These are phyloP conservation scores for Fusarium sp. DNA, from an alignment of 2,329 filamentous ascomycete species.

Conservation along the genomic window DNA sequence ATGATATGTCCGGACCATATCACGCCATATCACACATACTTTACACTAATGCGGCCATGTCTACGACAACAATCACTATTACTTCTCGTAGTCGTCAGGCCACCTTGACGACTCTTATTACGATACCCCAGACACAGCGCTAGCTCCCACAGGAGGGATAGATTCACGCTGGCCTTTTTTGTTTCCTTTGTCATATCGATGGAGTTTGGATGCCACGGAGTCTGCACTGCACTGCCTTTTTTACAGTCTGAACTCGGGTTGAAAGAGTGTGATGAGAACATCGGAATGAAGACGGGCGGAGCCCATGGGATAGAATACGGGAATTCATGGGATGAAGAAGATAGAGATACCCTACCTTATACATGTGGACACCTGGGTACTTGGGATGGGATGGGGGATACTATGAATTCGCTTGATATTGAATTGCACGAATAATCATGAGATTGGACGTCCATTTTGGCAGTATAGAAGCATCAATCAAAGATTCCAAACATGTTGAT, in stretches of 20 bases:
- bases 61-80: slow-evolving; percentile 30
- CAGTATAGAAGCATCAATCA: not conserved
- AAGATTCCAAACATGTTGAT: not conserved
- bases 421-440: slow-evolving; percentile 9
- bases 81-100: slow-evolving; percentile 17
- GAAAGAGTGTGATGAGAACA: slow-evolving; percentile 22
- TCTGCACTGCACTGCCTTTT: slow-evolving; percentile 14
- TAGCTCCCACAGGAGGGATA: slow-evolving; percentile 24
- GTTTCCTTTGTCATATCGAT: slow-evolving; percentile 26
- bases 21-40: slow-evolving; percentile 13
- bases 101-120: slow-evolving; percentile 32
- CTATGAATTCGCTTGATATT: slow-evolving; percentile 8
- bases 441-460: not conserved
- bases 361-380: slow-evolving; percentile 27
- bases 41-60: slow-evolving; percentile 44
- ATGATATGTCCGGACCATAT: slow-evolving; percentile 45
- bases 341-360: slow-evolving; percentile 36
- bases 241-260: slow-evolving; percentile 9
- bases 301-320: slow-evolving; percentile 26
- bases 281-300: slow-evolving; percentile 24
- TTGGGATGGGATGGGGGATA: slow-evolving; percentile 12
- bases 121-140: slow-evolving; percentile 42
- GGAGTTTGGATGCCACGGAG: slow-evolving; percentile 22
- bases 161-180: slow-evolving; percentile 20
- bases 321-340: slow-evolving; percentile 12